phyloP scores from a whole-genome alignment of 495 filamentous ascomycete genomes.

The Neurospora tetrasperma region DNA sequence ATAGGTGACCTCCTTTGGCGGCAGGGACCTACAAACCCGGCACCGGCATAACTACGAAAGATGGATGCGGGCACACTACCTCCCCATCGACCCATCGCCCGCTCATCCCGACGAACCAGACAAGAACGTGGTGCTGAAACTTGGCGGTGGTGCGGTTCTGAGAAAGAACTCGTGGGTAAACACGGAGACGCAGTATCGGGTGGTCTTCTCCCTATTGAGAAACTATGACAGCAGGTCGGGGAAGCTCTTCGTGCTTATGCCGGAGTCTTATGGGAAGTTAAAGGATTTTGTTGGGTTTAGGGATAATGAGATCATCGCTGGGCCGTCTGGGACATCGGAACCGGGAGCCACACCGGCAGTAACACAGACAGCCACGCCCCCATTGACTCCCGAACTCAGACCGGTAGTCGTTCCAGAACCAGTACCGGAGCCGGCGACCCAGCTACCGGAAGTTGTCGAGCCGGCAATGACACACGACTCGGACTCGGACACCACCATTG shows the following conservation, averaged over 20 bases:
- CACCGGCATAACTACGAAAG: neutral
- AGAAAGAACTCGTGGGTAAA: neutral
- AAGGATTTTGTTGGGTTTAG: neutral
- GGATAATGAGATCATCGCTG: neutral
- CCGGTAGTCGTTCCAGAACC: neutral
- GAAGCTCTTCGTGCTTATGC: neutral
- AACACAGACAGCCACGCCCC: neutral
- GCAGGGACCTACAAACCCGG: neutral
- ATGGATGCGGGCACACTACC: neutral
- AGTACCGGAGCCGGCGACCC: neutral
- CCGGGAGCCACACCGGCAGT: neutral
- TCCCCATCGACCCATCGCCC: neutral
- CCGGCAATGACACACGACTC: neutral
- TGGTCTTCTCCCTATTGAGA: neutral
- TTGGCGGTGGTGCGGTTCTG: neutral
- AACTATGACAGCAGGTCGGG: neutral
- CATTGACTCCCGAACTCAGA: neutral
- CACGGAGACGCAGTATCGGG: neutral
- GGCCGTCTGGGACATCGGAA: neutral
- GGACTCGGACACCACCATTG: neutral
- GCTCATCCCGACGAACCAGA: neutral
- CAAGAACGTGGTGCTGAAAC: neutral
- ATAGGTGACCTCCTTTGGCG: neutral
- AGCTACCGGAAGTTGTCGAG: neutral
- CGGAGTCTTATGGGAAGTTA: neutral